phyloP scores from a whole-genome alignment of 257 asterid species.

The Nicotiana tabacum region DNA sequence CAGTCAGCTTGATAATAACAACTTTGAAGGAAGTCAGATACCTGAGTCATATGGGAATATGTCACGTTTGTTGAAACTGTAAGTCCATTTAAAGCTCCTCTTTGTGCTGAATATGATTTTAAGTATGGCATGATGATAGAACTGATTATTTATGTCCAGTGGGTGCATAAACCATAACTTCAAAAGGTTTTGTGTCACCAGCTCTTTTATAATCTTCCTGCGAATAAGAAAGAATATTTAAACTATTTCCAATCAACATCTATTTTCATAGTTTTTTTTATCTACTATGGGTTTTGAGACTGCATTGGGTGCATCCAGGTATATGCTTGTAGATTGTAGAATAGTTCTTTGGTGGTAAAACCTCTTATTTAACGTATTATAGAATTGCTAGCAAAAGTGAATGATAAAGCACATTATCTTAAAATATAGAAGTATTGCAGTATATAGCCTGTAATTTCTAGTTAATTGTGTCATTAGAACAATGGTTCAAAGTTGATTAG shows the following conservation, averaged over 20 bases:
- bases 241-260: neutral
- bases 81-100: constrained; percentile 29
- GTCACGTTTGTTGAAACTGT: constrained; percentile 69
- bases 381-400: neutral
- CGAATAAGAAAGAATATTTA: neutral
- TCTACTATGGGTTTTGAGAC: neutral
- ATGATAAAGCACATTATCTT: constrained; percentile 5
- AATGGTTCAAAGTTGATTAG: neutral
- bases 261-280: neutral
- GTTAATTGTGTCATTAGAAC: neutral
- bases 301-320: neutral
- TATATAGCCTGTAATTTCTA: neutral
- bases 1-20: constrained; percentile 92
- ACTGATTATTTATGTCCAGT: neutral
- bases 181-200: neutral
- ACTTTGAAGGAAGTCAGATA: constrained; percentile 58
- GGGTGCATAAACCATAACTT: neutral
- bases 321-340: neutral
- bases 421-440: neutral
- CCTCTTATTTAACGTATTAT: neutral
- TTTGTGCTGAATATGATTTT: constrained; percentile 3
- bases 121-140: neutral
- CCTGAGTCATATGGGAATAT: constrained; percentile 73
- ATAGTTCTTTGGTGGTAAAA: neutral
- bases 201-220: constrained; percentile 2